Conservation (phyloP, 2,329 filamentous ascomycete genomes). For the Fusarium sororula region DNA sequence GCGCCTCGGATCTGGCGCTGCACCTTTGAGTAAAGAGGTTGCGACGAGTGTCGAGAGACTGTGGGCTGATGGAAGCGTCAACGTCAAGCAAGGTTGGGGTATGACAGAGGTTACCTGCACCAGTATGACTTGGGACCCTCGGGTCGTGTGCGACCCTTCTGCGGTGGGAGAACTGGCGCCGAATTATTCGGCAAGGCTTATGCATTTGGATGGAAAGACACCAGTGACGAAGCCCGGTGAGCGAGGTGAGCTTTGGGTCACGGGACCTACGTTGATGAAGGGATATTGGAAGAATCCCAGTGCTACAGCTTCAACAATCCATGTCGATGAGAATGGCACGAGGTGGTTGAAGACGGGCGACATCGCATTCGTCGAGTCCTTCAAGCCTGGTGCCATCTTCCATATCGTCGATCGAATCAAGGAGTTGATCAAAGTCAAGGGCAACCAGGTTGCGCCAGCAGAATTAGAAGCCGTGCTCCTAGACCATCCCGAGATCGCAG, state of each 20-base stretch:
- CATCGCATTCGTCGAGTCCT: slow-evolving; percentile 71
- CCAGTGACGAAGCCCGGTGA: slow-evolving; percentile 56
- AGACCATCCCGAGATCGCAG: slow-evolving; percentile 73
- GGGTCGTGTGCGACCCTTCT: slow-evolving; percentile 45
- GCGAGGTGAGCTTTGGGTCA: slow-evolving; percentile 77
- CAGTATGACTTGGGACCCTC: slow-evolving; percentile 74
- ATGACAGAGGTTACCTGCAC: slow-evolving; percentile 88
- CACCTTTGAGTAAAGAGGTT: slow-evolving; percentile 68
- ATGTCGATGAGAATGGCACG: slow-evolving; percentile 55
- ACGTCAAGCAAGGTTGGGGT: slow-evolving; percentile 77
- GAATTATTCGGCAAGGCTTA: slow-evolving; percentile 65
- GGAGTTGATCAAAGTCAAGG: slow-evolving; percentile 72
- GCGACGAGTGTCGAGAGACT: slow-evolving; percentile 55
- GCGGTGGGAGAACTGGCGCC: slow-evolving; percentile 49
- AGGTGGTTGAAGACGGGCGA: slow-evolving; percentile 81
- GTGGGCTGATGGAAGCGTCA: slow-evolving; percentile 53
- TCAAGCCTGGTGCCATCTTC: slow-evolving; percentile 56
- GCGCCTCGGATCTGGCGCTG: slow-evolving; percentile 70
- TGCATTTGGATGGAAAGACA: slow-evolving; percentile 64
- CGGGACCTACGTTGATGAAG: slow-evolving; percentile 76
- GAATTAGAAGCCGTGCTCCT: slow-evolving; percentile 79
- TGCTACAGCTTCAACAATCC: slow-evolving; percentile 69
- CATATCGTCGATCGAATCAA: slow-evolving; percentile 78
- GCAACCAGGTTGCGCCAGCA: slow-evolving; percentile 79
- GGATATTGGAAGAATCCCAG: slow-evolving; percentile 79